These are phyloP conservation scores for Dothistroma pini DNA, from an alignment of 2,329 filamentous ascomycete genomes.

Conservation along the genomic window DNA sequence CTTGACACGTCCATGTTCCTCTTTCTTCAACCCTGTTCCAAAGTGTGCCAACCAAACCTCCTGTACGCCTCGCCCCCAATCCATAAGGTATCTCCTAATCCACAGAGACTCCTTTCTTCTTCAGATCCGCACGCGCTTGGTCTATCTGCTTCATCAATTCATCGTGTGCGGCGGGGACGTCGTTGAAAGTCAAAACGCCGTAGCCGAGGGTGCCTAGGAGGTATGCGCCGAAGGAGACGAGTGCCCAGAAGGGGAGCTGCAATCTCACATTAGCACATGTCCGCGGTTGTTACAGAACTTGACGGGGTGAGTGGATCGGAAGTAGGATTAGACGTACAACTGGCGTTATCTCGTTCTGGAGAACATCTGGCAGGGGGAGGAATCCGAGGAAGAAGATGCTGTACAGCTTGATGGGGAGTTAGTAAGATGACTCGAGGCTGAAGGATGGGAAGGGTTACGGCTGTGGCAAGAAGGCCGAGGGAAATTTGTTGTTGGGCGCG, in stretches of 20 bases:
- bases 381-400: slow-evolving; percentile 80
- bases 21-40: neutral
- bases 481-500: slow-evolving; percentile 91
- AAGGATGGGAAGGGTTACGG: slow-evolving; percentile 55
- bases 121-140: slow-evolving; percentile 68
- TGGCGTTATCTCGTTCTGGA: slow-evolving; percentile 84
- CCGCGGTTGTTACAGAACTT: neutral
- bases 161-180: slow-evolving; percentile 84
- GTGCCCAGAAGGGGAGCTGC: slow-evolving; percentile 89
- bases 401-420: slow-evolving; percentile 63
- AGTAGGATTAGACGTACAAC: slow-evolving; percentile 59
- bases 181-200: slow-evolving; percentile 94
- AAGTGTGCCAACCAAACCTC: neutral
- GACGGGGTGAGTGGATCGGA: neutral
- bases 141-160: slow-evolving; percentile 86
- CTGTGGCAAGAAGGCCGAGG: slow-evolving; percentile 79
- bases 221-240: slow-evolving; percentile 88
- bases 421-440: slow-evolving; percentile 20
- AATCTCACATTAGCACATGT: slow-evolving; percentile 7
- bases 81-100: slow-evolving; percentile 49
- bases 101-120: slow-evolving; percentile 70
- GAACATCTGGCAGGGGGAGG: slow-evolving; percentile 69
- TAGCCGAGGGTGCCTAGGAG: slow-evolving; percentile 87
- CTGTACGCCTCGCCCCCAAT: slow-evolving; percentile 1
- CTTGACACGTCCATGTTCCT: neutral